Evolutionary conservation across 2,329 filamentous ascomycete genomes (phyloP).

Genomic region (Ophiostoma tasmaniense): DNA sequence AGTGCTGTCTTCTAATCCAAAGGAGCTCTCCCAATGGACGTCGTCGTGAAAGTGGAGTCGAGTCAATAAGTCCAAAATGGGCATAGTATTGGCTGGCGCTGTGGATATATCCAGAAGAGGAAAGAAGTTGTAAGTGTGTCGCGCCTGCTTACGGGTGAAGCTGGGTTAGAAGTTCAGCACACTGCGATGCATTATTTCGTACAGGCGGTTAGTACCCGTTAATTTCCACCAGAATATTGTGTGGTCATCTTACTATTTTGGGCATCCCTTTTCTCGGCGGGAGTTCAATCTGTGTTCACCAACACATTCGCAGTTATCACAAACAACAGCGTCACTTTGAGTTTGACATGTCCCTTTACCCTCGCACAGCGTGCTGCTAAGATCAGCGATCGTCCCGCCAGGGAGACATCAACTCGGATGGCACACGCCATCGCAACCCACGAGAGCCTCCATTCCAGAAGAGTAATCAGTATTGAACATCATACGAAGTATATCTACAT

Average conservation of each 20-base stretch:
- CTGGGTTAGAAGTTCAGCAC: background rate
- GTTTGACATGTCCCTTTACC: background rate
- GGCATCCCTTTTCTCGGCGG: background rate
- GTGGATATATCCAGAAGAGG: background rate
- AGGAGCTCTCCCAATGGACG: background rate
- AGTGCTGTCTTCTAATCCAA: no score
- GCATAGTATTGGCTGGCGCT: background rate
- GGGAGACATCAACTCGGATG: background rate
- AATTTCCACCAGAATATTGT: background rate
- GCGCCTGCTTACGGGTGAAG: background rate
- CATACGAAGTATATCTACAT: no score
- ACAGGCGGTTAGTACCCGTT: background rate
- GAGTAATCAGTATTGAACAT: no score
- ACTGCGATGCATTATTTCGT: no score
- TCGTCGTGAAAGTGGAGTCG: background rate
- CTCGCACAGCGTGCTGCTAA: background rate
- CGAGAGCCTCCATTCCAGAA: background rate
- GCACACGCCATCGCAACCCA: background rate
- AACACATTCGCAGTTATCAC: no score
- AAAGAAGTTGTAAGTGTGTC: constrained; percentile 4
- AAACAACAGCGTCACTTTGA: background rate
- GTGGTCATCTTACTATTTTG: background rate
- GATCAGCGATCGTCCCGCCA: background rate
- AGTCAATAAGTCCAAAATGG: background rate
- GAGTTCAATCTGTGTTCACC: no score